Percentiles rank a stretch among this genome's conserved stretches.
Conservation (phyloP, 345 rosid species). For the Eutrema yunnanense region DNA sequence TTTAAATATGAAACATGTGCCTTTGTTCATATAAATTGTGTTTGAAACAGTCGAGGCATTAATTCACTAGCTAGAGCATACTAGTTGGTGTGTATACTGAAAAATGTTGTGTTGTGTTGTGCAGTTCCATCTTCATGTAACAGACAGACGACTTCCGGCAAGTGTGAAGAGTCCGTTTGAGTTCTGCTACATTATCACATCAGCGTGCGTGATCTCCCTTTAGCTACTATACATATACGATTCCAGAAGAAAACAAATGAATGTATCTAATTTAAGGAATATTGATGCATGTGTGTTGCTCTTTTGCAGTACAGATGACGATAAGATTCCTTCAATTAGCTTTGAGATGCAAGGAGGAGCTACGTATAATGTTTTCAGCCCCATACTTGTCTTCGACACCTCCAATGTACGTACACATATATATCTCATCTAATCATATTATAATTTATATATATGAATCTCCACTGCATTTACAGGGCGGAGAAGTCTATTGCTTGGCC, state of each 20-base stretch:
- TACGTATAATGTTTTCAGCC: conserved; percentile 14
- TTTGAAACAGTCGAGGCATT: neutral
- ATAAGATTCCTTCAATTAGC: conserved; percentile 38
- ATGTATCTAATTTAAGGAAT: neutral
- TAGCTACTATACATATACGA: neutral
- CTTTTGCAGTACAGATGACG: conserved; percentile 37
- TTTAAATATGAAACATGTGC: too few relatives aligned
- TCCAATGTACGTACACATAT: conserved; percentile 8
- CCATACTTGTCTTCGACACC: conserved; percentile 22
- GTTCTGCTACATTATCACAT: conserved; percentile 71
- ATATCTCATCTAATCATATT: neutral
- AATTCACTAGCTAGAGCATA: neutral
- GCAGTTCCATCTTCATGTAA: conserved; percentile 55
- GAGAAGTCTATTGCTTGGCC: conserved; percentile 51
- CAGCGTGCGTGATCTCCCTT: conserved; percentile 5
- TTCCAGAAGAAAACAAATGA: neutral
- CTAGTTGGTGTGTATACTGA: neutral
- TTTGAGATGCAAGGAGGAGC: conserved; percentile 76
- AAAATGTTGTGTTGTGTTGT: conserved; percentile 1
- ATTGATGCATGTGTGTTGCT: neutral
- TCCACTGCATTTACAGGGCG: conserved; percentile 35
- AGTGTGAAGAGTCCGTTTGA: conserved; percentile 48
- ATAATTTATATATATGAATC: neutral
- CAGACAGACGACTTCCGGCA: conserved; percentile 39
- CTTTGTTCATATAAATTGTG: neutral